Evolutionary conservation across 2,329 filamentous ascomycete species (phyloP), one percentile per base, ranked within the genome.

Genomic region (Monosporascus sp.): DNA sequence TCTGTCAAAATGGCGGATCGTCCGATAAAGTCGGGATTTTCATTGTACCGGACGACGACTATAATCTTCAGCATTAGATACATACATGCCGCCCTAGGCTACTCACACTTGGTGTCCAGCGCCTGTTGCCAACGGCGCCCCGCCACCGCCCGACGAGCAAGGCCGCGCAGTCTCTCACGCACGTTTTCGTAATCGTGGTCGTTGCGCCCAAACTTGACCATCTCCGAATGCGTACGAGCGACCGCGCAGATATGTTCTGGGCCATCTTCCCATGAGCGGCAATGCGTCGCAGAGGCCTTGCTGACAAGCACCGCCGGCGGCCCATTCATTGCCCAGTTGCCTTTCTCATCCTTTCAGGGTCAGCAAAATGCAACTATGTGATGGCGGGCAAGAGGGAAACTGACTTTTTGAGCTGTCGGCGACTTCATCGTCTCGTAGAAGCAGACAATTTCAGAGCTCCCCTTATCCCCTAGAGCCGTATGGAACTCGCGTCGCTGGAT

Each of bases 161-260:
- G 31, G 55, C 45, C 58, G 53, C 48, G 56, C 50, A 47, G 70
- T 52, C 53, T 76, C 69, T 57, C 65, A 71, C 31, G 31, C 31
- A 35, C 31, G 31, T 35, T 35, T 35, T 35, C 31, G 31, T 35
- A 35, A 1, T 35, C 31, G 11, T 14, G 31, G 47, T 65, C 63
- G 1, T 60, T 27, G 5, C 25, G 46, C 11, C 47, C 49, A 52
- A 63, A 66, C 47, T 65, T 65, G 43, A 66, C 63, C 50, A 66
- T 58, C 2, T 61, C 54, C n/a, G 55, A 62, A 45, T 61, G 55
- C 20, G 45, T 49, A 0, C 56, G 52, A 9, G 48, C 24, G 24
- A 65, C 48, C 1, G 61, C 48, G 45, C 57, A 59, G 5, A 63
- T 60, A 44, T 64, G 57, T 31, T 62, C 56, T 20, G 56, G 11